These are phyloP conservation scores for Mesembryanthemum crystallinum DNA, from an alignment of 148 eudicot species.

Conservation along the genomic window DNA sequence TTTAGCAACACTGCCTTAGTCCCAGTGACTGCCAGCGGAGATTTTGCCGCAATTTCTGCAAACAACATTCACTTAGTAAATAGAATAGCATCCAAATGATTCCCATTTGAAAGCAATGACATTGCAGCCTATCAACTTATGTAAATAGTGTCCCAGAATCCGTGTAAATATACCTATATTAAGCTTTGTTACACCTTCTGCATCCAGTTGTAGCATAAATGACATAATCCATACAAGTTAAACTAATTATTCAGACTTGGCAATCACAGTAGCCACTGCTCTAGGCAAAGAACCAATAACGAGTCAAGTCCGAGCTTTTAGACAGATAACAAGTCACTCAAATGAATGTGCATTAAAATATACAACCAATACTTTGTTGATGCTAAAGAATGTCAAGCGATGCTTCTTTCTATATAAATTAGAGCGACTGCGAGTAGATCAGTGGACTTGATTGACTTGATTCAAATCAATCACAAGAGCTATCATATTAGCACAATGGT, in stretches of 20 bases:
- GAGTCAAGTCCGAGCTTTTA: not conserved
- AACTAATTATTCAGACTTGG: not conserved
- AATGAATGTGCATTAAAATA: not conserved
- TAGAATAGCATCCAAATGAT: not conserved
- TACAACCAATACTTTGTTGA: no score
- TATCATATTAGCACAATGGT: no score
- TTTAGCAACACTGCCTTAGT: constrained; percentile 70
- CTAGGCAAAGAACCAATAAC: not conserved
- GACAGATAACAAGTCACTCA: not conserved
- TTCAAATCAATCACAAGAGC: not conserved
- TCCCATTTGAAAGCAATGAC: not conserved
- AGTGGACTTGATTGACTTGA: not conserved
- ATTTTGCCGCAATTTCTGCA: constrained; percentile 74
- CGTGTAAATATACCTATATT: not conserved
- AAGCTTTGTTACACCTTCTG: not conserved
- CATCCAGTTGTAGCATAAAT: not conserved
- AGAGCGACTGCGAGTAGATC: not conserved
- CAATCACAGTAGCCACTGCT: not conserved
- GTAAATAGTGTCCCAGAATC: not conserved
- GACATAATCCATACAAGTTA: not conserved
- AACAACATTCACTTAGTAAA: not conserved
- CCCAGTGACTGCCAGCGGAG: constrained; percentile 83
- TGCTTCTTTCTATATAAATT: not conserved
- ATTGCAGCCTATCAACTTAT: not conserved
- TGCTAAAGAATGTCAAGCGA: not conserved